A percentile compares a stretch with the other conserved stretches of the same genome.
Evolutionary conservation across 495 filamentous ascomycete species (phyloP).

Genomic region (Penicillium arizonense): DNA sequence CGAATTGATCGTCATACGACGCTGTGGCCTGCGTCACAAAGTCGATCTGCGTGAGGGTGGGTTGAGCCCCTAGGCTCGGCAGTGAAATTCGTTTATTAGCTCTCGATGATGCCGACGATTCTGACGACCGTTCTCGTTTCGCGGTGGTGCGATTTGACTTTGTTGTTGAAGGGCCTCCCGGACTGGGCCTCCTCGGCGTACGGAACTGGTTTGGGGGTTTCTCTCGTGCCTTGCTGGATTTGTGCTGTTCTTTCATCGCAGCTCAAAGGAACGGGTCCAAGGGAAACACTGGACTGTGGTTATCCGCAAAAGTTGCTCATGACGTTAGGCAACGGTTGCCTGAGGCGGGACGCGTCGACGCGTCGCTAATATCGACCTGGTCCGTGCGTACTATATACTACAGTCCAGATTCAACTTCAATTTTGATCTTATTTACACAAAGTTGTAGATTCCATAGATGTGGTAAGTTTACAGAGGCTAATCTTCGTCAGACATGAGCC

Average conservation of each 20-base stretch:
- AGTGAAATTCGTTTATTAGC: slow-evolving; percentile 22
- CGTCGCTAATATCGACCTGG: slow-evolving; percentile 18
- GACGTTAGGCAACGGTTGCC: slow-evolving; percentile 15
- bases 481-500: slow-evolving; percentile 45
- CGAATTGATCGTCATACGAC: slow-evolving; percentile 30
- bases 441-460: not conserved
- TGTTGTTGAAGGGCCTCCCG: slow-evolving; percentile 14
- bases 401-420: not conserved
- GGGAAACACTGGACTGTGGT: not conserved
- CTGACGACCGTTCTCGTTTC: slow-evolving; percentile 20
- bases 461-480: not conserved
- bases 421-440: too few species aligned
- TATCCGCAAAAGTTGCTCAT: slow-evolving; percentile 2
- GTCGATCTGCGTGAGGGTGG: slow-evolving; percentile 46
- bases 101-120: slow-evolving; percentile 18
- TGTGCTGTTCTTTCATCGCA: slow-evolving; percentile 37
- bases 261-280: slow-evolving; percentile 2
- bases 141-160: slow-evolving; percentile 17
- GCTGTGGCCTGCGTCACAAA: slow-evolving; percentile 32
- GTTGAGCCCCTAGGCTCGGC: slow-evolving; percentile 24
- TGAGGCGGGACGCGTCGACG: slow-evolving; percentile 26
- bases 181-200: slow-evolving; percentile 26
- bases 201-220: slow-evolving; percentile 18
- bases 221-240: slow-evolving; percentile 15
- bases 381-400: slow-evolving; percentile 4